phyloP scores from a whole-genome alignment of 495 filamentous ascomycete species.

The Elaphomyces granulatus region DNA sequence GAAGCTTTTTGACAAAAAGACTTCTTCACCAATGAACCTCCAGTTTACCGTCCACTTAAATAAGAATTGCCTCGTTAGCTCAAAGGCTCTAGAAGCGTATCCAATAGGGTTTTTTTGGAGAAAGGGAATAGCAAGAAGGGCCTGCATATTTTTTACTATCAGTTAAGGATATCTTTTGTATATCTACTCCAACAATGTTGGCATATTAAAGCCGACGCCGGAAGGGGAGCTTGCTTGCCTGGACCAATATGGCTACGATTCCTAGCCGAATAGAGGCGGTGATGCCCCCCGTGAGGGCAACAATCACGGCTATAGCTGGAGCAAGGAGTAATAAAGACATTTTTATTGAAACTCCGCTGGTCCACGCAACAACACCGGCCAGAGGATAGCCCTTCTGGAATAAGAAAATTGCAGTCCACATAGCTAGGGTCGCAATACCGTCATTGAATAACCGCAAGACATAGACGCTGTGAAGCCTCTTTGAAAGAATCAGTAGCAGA shows the following conservation, averaged over 20 bases:
- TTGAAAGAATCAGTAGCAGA: slow-evolving; percentile 75
- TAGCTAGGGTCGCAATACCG: slow-evolving; percentile 64
- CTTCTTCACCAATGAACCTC: slow-evolving; percentile 75
- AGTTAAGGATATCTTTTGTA: background rate
- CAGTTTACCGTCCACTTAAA: slow-evolving; percentile 99
- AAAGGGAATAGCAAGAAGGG: slow-evolving; percentile 63
- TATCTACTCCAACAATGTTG: no score
- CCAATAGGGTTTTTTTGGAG: slow-evolving; percentile 48
- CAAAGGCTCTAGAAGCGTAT: slow-evolving; percentile 72
- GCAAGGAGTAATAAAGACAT: slow-evolving; percentile 78
- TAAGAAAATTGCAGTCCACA: slow-evolving; percentile 66
- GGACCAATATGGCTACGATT: slow-evolving; percentile 54
- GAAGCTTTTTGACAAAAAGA: slow-evolving; percentile 65
- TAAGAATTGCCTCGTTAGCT: slow-evolving; percentile 75
- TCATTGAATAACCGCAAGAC: slow-evolving; percentile 92
- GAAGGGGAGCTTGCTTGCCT: slow-evolving; percentile 31
- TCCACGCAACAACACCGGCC: slow-evolving; percentile 55
- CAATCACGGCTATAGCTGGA: slow-evolving; percentile 60
- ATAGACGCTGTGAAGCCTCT: slow-evolving; percentile 86
- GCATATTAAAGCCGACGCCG: background rate
- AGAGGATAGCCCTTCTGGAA: slow-evolving; percentile 62
- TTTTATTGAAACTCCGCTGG: slow-evolving; percentile 71
- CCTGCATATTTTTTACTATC: slow-evolving; percentile 18
- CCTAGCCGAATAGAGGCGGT: slow-evolving; percentile 48
- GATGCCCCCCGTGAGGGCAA: slow-evolving; percentile 56